phyloP scores from a whole-genome alignment of 139 green algal species.

The Yamagishiella unicocca region DNA sequence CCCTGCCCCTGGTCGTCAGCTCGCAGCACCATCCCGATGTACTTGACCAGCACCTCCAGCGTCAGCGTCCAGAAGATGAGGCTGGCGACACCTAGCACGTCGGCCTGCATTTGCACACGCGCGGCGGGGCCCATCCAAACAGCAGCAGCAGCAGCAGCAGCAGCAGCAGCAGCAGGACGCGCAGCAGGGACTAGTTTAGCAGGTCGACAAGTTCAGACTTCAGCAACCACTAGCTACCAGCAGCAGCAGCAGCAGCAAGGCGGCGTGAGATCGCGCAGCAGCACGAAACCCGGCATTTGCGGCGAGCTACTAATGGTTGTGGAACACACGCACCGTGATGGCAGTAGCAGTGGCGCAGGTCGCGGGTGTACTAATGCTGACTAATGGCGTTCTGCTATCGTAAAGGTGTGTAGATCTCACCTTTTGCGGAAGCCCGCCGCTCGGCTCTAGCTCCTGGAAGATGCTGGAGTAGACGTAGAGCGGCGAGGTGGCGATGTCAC shows the following conservation, averaged over 20 bases:
- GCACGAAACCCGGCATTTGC: no score
- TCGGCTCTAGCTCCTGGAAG: constrained; percentile 46
- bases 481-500: constrained; percentile 75
- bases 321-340: no score
- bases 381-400: neutral
- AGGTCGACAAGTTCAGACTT: no score
- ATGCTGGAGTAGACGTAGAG: constrained; percentile 71
- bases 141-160: no score
- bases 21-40: constrained; percentile 72
- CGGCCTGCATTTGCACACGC: neutral
- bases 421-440: neutral
- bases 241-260: no score
- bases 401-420: neutral
- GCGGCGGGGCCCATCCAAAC: no score
- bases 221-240: no score
- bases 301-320: no score
- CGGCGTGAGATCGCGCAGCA: no score
- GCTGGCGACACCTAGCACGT: constrained; percentile 65
- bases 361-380: no score
- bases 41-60: constrained; percentile 70
- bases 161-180: neutral
- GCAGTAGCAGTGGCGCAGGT: no score
- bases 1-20: constrained; percentile 83
- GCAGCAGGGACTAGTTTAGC: neutral
- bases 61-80: constrained; percentile 86